These are phyloP conservation scores for Fusarium sororula DNA, from an alignment of 2,329 filamentous ascomycete species.

Conservation along the genomic window DNA sequence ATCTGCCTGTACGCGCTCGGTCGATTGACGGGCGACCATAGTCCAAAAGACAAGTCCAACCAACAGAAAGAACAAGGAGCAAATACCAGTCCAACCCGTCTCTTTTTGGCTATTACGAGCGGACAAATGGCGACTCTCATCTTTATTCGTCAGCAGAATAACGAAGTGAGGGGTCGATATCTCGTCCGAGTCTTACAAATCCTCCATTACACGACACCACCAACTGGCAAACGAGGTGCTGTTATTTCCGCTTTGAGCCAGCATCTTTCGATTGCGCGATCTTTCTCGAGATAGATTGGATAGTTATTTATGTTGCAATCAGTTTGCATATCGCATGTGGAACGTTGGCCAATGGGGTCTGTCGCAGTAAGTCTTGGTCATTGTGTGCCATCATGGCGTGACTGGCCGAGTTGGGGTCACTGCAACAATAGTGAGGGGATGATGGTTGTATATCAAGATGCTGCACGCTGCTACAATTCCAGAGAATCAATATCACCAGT, in stretches of 20 bases:
- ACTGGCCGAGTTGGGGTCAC: background rate
- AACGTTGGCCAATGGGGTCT: background rate
- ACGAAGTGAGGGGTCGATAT: background rate
- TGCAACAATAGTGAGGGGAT: background rate
- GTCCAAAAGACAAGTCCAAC: too few relatives aligned
- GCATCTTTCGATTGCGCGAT: background rate
- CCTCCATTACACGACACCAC: conserved; percentile 4
- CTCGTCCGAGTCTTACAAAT: conserved; percentile 6
- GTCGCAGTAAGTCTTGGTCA: background rate
- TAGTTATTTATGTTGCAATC: conserved; percentile 18
- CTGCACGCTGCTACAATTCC: rapidly evolving
- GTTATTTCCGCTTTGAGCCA: background rate
- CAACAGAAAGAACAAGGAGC: background rate
- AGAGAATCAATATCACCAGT: background rate
- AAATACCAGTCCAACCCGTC: background rate
- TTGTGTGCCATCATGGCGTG: conserved; percentile 19
- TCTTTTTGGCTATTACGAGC: background rate
- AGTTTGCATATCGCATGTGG: conserved; percentile 11
- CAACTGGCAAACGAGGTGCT: background rate
- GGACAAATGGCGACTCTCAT: background rate
- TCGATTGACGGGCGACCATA: too few relatives aligned
- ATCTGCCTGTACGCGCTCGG: rapidly evolving
- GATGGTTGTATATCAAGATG: conserved; percentile 3
- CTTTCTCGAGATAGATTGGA: background rate
- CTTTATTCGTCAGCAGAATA: background rate